Evolutionary conservation across 257 asterid genomes (phyloP).

Genomic region (Solanum ossicruentum): DNA sequence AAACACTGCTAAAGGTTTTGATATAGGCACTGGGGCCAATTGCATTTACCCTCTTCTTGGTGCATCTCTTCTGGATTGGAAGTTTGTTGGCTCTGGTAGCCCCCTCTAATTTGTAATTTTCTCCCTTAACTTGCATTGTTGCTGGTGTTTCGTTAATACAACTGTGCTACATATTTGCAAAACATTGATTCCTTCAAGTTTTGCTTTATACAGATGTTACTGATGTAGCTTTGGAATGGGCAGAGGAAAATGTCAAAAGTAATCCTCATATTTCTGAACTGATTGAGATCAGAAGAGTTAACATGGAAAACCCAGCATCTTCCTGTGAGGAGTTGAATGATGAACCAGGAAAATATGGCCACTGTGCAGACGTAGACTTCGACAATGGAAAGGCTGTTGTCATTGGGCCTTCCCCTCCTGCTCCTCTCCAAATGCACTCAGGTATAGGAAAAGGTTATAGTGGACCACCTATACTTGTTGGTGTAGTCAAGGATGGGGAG

Average conservation of each 20-base stretch:
- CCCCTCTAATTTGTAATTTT: background rate
- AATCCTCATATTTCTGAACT: conserved; percentile 60
- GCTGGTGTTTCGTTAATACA: background rate
- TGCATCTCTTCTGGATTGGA: conserved; percentile 90
- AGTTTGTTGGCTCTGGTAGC: conserved; percentile 81
- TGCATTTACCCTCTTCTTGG: conserved; percentile 98
- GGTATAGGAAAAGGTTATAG: conserved; percentile 9
- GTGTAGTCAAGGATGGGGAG: conserved; percentile 66
- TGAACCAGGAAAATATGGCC: conserved; percentile 5
- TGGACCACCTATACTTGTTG: conserved; percentile 53
- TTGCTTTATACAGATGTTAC: conserved; percentile 48
- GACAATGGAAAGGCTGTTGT: background rate
- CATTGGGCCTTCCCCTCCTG: conserved; percentile 3
- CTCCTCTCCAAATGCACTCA: conserved; percentile 6
- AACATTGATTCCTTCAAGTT: background rate
- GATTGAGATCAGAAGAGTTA: conserved; percentile 69
- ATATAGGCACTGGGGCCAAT: conserved; percentile 96
- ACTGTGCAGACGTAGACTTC: background rate
- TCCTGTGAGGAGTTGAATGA: conserved; percentile 7
- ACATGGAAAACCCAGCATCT: background rate
- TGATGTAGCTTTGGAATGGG: conserved; percentile 89
- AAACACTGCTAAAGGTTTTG: conserved; percentile 51
- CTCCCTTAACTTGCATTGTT: background rate
- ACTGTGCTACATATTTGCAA: background rate
- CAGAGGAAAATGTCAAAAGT: conserved; percentile 52